Evolutionary conservation across 148 eudicot genomes (phyloP), one percentile per base, ranked within the genome.

Genomic region (Selenicereus undatus): DNA sequence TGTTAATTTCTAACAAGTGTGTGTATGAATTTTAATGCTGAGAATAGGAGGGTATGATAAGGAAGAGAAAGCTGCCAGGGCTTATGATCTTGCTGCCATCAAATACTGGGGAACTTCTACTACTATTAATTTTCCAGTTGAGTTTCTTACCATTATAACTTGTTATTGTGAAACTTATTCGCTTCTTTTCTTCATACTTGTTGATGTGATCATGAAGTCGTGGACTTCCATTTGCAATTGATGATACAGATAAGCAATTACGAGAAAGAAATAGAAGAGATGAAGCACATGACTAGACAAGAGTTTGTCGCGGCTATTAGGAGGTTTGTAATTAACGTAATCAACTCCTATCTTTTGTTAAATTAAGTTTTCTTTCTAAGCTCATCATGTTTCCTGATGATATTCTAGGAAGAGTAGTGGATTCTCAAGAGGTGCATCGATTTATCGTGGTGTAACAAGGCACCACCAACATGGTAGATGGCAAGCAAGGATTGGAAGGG

Each of bases 391-490:
- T 12, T 26, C 3, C 12, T 66, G 71, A 24, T n/a, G 71, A 35
- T 21, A 27, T 73, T 86, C 30, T 86, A 96, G 99, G 89, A 96
- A 96, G 85, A 96, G 99, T 73, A 96, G 99, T 87, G 99, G 99
- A 1, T 96, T 96, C 72, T 96, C 99, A 26, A 87, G 99, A 78
- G 99, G 99, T 45, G 99, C 99, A 26, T 96, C 99, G 17, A 94
- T 93, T 84, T 96, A 96, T 79, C 97, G 99, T 81, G 99, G 99
- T 48, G 99, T 96, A 52, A 96, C 99, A 72, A 91, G 98, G 86
- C 99, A 96, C 85, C 99, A 96, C 84, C 99, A 96, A 73, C 99
- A 96, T 79, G 99, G 99, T 43, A 86, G 99, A 86, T 96, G 99
- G 99, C 99, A 96, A 88, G 99, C 99, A 17, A 92, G 99, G 83